Percentiles rank a stretch among this genome's conserved stretches.
These are phyloP conservation scores for Kwoniella botswanensis DNA, from an alignment of 768 basidiomycete genomes.

Conservation along the genomic window DNA sequence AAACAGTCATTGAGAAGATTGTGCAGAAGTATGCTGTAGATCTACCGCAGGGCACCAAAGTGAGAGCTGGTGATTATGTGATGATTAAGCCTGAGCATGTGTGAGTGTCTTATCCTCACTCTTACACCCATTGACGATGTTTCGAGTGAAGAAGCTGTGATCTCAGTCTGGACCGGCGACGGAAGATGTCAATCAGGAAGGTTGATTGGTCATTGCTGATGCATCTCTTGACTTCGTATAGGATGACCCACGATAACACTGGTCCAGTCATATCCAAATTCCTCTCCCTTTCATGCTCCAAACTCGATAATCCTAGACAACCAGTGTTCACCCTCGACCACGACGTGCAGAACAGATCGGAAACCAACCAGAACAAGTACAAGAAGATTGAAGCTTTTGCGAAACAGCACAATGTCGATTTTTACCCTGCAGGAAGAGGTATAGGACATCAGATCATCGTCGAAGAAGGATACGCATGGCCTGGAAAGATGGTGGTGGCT, in stretches of 20 bases:
- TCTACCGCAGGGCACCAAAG: conserved; percentile 73
- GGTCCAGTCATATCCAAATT: conserved; percentile 98
- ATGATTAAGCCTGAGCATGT: conserved; percentile 99
- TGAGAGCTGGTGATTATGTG: conserved; percentile 97
- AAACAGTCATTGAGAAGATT: conserved; percentile 95
- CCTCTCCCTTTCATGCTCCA: conserved; percentile 88
- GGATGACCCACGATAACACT: conserved; percentile 77
- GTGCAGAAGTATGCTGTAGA: conserved; percentile 97
- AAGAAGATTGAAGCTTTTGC: conserved; percentile 89
- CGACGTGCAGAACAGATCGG: conserved; percentile 92
- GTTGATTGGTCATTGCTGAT: not conserved
- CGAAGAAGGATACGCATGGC: conserved; percentile 98
- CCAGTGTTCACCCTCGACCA: conserved; percentile 97
- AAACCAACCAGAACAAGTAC: conserved; percentile 91
- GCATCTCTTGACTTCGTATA: conserved; percentile 16
- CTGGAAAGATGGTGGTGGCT: conserved; percentile 91
- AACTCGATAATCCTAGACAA: conserved; percentile 77
- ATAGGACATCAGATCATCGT: conserved; percentile 98
- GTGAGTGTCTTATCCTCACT: conserved; percentile 32
- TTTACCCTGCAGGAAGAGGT: conserved; percentile 95
- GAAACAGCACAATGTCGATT: conserved; percentile 80
- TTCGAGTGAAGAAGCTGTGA: too few relatives aligned
- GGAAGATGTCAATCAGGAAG: too few relatives aligned
- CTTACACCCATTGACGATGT: not conserved
- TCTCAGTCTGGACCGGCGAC: too few relatives aligned